phyloP scores from a whole-genome alignment of 306 rosid species.

The Pueraria montana region DNA sequence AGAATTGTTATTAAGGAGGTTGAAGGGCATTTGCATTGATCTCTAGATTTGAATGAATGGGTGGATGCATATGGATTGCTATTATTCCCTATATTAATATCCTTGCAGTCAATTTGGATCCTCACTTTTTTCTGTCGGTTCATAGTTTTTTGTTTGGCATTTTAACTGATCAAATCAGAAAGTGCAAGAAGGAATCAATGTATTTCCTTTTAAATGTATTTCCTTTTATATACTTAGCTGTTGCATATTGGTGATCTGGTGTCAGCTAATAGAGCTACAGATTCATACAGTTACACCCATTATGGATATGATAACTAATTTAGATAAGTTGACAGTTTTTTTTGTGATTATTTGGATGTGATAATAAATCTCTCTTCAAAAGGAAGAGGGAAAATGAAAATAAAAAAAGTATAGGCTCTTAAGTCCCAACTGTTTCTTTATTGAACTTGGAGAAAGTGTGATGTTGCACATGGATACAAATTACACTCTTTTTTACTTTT shows the following conservation, averaged over 20 bases:
- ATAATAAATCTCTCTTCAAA: constrained; percentile 4
- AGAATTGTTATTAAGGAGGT: not conserved
- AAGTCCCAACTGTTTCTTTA: not conserved
- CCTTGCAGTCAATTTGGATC: not conserved
- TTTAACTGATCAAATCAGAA: constrained; percentile 5
- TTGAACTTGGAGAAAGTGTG: constrained; percentile 8
- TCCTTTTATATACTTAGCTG: not conserved
- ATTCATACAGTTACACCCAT: not conserved
- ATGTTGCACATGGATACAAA: not conserved
- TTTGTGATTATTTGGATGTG: not conserved
- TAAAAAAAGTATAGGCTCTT: not conserved
- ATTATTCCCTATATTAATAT: not conserved
- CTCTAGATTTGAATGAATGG: constrained; percentile 31
- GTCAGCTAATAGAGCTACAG: not conserved
- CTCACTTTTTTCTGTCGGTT: constrained; percentile 19
- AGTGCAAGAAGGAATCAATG: constrained; percentile 7
- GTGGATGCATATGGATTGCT: not conserved
- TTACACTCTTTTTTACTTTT: not conserved
- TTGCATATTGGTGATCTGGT: not conserved
- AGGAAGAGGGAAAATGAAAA: not conserved
- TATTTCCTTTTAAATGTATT: constrained; percentile 5
- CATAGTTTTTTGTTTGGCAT: constrained; percentile 9
- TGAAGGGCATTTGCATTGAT: not conserved
- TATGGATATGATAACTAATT: constrained; percentile 2
- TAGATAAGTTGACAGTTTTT: not conserved